phyloP scores from a whole-genome alignment of 2,329 filamentous ascomycete species.

The Triangularia setosa region DNA sequence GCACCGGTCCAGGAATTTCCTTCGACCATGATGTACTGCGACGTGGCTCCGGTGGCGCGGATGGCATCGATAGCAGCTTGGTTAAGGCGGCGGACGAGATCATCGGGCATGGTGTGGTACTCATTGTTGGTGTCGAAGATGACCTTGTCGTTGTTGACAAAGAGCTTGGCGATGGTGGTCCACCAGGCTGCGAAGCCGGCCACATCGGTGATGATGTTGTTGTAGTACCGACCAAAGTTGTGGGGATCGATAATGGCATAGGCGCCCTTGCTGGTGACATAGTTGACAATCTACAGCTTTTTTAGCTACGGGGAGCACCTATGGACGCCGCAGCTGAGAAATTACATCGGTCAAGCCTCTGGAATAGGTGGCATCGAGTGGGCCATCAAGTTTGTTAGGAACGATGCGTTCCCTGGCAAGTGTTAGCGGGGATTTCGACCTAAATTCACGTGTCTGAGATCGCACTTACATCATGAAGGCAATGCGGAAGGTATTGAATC shows the following conservation, averaged over 20 bases:
- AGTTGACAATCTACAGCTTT: conserved; percentile 27
- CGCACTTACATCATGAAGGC: conserved; percentile 50
- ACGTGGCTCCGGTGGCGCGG: conserved; percentile 54
- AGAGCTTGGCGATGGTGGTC: conserved; percentile 51
- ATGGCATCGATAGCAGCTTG: conserved; percentile 62
- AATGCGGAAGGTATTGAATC: conserved; percentile 55
- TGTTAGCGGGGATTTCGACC: conserved; percentile 26
- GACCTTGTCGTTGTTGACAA: conserved; percentile 53
- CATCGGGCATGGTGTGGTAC: conserved; percentile 60
- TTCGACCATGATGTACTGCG: conserved; percentile 53
- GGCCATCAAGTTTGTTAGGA: conserved; percentile 44
- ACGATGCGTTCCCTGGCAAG: conserved; percentile 51
- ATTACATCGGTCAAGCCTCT: conserved; percentile 35
- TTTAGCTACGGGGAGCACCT: not conserved
- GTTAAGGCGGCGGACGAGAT: conserved; percentile 56
- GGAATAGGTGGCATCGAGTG: conserved; percentile 31
- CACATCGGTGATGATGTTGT: conserved; percentile 48
- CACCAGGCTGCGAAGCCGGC: conserved; percentile 53
- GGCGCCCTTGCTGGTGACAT: conserved; percentile 30
- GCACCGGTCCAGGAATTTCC: conserved; percentile 53
- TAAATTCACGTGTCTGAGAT: not conserved
- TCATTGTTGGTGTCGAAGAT: conserved; percentile 67
- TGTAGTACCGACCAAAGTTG: conserved; percentile 41
- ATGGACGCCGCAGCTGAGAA: not conserved
- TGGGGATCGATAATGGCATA: conserved; percentile 25